Conservation (phyloP, 768 basidiomycete species). For the Boletus sp. region DNA sequence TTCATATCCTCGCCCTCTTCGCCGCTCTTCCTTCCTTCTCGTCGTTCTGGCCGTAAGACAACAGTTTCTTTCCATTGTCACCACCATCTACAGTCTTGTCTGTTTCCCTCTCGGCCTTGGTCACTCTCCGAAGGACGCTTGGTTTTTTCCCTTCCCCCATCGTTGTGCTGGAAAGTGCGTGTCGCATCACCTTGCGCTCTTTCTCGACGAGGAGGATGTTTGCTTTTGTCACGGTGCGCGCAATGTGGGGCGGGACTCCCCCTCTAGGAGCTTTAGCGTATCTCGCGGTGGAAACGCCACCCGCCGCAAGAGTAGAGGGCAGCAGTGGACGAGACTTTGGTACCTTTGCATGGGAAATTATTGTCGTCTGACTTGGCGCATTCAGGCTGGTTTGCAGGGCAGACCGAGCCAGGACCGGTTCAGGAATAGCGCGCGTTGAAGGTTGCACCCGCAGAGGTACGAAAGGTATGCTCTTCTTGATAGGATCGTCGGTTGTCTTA, state of each 20-base stretch:
- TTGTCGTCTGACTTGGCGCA: neutral
- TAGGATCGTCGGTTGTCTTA: neutral
- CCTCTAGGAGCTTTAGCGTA: constrained; percentile 25
- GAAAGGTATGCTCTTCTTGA: neutral
- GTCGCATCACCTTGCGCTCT: constrained; percentile 21
- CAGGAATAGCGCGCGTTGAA: constrained; percentile 1
- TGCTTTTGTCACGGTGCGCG: constrained; percentile 29
- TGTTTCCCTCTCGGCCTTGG: neutral
- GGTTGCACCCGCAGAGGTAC: neutral
- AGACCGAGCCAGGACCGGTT: neutral
- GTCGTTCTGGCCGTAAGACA: constrained; percentile 79
- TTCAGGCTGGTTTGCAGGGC: neutral
- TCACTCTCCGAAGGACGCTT: constrained; percentile 23
- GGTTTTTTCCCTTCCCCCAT: constrained; percentile 18
- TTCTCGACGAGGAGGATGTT: constrained; percentile 24
- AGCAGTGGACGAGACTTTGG: constrained; percentile 2
- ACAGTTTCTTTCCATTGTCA: constrained; percentile 29
- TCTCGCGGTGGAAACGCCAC: neutral
- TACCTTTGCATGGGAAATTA: neutral
- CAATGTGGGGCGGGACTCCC: constrained; percentile 31
- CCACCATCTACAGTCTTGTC: neutral
- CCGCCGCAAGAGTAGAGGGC: neutral
- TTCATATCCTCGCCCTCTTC: constrained; percentile 18
- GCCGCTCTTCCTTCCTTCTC: constrained; percentile 41
- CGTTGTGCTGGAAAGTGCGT: constrained; percentile 5